Base-by-base conservation (phyloP, 1,284 basidiomycete genomes). In the Pseudozyma flocculosa region DNA sequence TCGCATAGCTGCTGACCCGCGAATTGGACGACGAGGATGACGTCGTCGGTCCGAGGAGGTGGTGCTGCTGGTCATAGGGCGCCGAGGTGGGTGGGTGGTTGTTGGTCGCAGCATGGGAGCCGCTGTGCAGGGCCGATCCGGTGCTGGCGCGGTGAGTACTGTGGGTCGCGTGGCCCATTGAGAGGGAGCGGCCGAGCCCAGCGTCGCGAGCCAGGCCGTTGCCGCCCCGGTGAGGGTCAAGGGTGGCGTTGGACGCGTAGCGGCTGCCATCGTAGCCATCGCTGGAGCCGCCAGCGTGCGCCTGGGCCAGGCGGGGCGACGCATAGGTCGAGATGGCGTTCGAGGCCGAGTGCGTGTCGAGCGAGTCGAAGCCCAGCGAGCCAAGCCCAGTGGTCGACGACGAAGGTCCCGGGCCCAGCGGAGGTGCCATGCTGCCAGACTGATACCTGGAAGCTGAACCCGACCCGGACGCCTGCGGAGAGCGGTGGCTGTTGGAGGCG, bases 81-180 rank as follows among this genome's bases (percentile, higher is more conserved):
- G 26, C 26, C 26, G 26, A 29, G 26, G 26, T 40, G 39, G 23
- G 39, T 11, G 24, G 41, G 22, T 26, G 41, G 22, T 15, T 42
- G 41, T 15, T 42, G 41, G 22, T 24, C 21, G 14, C 14, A 11
- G 3, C 22, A n/a, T 13, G 26, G 7, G 26, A 29, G 5, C 7
- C 26, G 11, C 26, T 11, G 11, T 9, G 18, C 36, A 37, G 18
- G 36, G 14, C 18, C 17, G 36, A 37, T 15, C 36, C 36, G 36
- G 36, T 37, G 36, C 36, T 37, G 4, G 36, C 36, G 18, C 36
- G 36, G 18, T 57, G 57, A 24, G 41, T 57, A 2, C 44, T 48
- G 17, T 54, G 57, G 5, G 62, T 48, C 40, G 40, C 43, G 41
- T 65, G 62, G n/a, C 62, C 62, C 54, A 65, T 65, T 19, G 62